Evolutionary conservation across 2,329 filamentous ascomycete genomes (phyloP), one percentile per base, ranked within the genome.

Genomic region (Geosmithia morbida): DNA sequence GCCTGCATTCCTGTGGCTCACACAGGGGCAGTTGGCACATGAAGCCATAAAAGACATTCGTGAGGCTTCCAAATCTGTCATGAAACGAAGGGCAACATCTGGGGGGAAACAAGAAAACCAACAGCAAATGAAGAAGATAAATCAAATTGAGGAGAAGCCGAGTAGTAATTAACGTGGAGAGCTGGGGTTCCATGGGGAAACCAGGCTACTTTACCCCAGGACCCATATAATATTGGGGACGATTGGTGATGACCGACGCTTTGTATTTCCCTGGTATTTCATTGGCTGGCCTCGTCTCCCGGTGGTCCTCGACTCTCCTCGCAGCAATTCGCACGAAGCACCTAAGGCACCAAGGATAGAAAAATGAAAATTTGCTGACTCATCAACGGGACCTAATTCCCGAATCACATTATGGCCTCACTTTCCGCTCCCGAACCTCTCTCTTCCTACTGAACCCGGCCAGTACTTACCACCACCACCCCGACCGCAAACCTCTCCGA

Each of bases 391-490:
- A 54, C 54, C 56, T 57, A 59, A 57, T 37, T 58, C 54, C 56
- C 57, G 58, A 57, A 13, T 58, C 56, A 59, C 53, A 56, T 59
- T 64, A 64, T 65, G 59, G 63, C 61, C 62, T 65, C 63, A 65
- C 60, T 60, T 37, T 61, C 58, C 60, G 55, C 40, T 40, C 52
- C 41, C 46, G 46, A 49, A 49, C 43, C 39, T 7, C 46, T 37
- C 33, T 37, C 33, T 37, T 16, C 33, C 33, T 11, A 37, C 10
- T 13, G 33, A 44, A 50, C 44, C 43, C 7, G 26, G 6, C 13
- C 43, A 44, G 54, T 56, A 53, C 14, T 48, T 48, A 53, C 51
- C 22, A 26, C 22, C 22, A 26, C 22, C 22, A 26, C 22, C 4
- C 33, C 33, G 33, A 37, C 33, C 33, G 33, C 33, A 37, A 37